These are phyloP conservation scores for Neofusicoccum laricinum DNA, from an alignment of 2,329 filamentous ascomycete species.

Conservation along the genomic window DNA sequence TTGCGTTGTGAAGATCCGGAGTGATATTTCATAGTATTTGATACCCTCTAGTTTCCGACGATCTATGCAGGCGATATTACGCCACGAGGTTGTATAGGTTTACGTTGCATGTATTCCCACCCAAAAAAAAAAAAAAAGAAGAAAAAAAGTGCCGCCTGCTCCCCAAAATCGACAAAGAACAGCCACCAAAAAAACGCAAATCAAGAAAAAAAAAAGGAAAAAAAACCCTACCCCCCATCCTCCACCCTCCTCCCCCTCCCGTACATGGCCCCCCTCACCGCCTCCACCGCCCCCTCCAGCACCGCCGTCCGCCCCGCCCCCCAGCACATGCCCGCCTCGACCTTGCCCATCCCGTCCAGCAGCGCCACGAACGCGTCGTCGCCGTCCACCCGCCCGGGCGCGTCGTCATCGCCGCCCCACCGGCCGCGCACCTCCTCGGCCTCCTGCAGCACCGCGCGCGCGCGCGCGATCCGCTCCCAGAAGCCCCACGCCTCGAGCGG, in stretches of 20 bases:
- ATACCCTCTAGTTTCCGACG: no score
- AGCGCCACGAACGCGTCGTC: not conserved
- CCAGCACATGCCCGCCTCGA: conserved; percentile 23
- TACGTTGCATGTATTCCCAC: no score
- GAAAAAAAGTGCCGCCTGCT: no score
- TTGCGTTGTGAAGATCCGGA: no score
- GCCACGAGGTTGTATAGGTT: no score
- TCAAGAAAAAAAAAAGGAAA: no score
- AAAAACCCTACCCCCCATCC: conserved; percentile 23
- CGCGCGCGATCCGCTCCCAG: not conserved
- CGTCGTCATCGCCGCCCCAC: conserved; percentile 10
- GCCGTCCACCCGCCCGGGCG: not conserved
- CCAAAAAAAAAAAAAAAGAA: no score
- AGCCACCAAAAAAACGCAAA: no score
- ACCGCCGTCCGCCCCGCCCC: conserved; percentile 16
- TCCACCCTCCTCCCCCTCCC: conserved; percentile 20
- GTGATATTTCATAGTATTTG: no score
- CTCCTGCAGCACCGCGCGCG: not conserved
- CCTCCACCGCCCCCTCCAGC: conserved; percentile 25
- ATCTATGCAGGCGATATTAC: no score
- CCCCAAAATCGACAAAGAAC: no score
- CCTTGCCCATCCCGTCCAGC: not conserved
- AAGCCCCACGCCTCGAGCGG: not conserved
- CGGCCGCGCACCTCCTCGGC: conserved; percentile 14
- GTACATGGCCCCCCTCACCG: conserved; percentile 23